A percentile compares a stretch with the other conserved stretches of the same genome.
Evolutionary conservation across 495 filamentous ascomycete species (phyloP).

Genomic region (Penicillium steckii): DNA sequence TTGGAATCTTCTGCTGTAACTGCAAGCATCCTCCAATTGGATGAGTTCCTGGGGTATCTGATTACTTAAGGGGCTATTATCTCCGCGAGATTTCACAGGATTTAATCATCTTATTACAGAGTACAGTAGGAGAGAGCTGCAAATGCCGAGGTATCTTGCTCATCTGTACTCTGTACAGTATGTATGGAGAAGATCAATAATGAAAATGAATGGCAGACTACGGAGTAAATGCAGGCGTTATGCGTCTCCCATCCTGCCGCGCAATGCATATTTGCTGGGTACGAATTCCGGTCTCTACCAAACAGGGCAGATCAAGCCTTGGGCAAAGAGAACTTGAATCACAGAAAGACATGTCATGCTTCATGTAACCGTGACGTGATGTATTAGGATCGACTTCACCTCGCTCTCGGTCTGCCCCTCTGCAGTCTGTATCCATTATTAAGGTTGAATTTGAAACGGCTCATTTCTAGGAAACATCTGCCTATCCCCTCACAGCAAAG

Average conservation of each 20-base stretch:
- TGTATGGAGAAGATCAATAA: background rate
- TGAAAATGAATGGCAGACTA: background rate
- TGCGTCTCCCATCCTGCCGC: background rate
- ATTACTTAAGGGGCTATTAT: background rate
- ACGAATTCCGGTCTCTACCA: background rate
- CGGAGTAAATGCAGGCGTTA: background rate
- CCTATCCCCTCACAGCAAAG: constrained; percentile 17
- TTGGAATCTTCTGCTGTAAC: no score
- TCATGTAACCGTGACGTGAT: background rate
- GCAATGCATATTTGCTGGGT: background rate
- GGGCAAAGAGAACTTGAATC: background rate
- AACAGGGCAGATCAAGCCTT: background rate
- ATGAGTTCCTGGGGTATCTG: no score
- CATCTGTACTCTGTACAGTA: no score
- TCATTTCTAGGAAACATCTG: no score
- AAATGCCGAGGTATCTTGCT: background rate
- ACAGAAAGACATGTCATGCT: no score
- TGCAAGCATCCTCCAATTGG: no score
- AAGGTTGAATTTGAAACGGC: no score
- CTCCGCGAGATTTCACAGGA: no score
- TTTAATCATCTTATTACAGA: no score
- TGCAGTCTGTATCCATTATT: no score
- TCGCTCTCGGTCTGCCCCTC: no score
- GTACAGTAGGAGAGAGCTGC: no score
- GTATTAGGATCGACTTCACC: background rate